Base-by-base conservation (phyloP, 73 alveolate species). In the Paramecium bursaria region DNA sequence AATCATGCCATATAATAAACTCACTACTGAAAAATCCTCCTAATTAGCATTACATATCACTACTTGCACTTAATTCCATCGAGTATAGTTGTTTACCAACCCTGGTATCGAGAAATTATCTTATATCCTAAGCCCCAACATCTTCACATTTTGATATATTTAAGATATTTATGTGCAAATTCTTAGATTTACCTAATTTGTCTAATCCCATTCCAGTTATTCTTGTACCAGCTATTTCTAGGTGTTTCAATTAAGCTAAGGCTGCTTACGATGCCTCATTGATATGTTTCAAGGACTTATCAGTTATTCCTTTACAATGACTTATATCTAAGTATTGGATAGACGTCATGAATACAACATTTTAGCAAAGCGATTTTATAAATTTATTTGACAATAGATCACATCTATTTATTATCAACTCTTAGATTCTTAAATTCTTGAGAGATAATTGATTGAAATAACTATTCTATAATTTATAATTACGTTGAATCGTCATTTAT, bases 401-500 rank as follows among this genome's bases (percentile, higher is more conserved):
- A 19, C 46, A 52, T 52, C 19, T 52, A 52, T 15, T 25, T 13
- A 67, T 26, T 15, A 47, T 67, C 21, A 67, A 21, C 23, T 15
- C 21, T 35, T 17, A 9, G 1, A 67, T 67, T 39, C 46, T 17
- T 5, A 57, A 39, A 10, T 26, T 39, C 23, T 67, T 67, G 14
- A 67, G 21, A 23, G 60, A 39, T 35, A 67, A 27, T 67, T 67
- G 11, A 67, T 31, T 25, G 44, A 67, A 67, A 25, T 10, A 67
- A 6, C 82, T 67, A 67, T 29, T 35, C 15, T 21, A 2, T 15
- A 35, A 67, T 5, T 13, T 4, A 29, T 3, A 15, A 14, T 39
- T 67, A 67, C 82, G 82, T 67, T 17, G 33, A 57, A 67, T 67
- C 82, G 33, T 61, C 80, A 7, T 61, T 61, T 22, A 27, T 61